phyloP scores from a whole-genome alignment of 2,329 filamentous ascomycete genomes.

The Hymenoscyphus infarciens region DNA sequence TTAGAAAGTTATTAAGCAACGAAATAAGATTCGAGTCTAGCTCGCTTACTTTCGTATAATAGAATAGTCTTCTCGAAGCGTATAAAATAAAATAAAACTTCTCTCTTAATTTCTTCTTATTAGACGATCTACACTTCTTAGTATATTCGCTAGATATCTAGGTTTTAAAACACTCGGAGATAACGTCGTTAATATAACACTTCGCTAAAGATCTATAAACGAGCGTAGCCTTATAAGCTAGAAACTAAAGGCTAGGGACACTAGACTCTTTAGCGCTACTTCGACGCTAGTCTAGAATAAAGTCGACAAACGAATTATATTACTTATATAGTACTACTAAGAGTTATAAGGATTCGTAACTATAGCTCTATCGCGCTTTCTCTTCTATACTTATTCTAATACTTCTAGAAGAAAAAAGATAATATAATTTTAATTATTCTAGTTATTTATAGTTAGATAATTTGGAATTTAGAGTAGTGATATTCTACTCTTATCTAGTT shows the following conservation, averaged over 20 bases:
- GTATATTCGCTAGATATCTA: neutral
- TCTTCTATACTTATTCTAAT: no score
- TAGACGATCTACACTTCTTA: no score
- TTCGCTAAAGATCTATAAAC: conserved; percentile 12
- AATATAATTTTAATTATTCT: no score
- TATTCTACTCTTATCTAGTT: no score
- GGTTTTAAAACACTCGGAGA: neutral
- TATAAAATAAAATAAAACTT: conserved; percentile 10
- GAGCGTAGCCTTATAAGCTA: conserved; percentile 8
- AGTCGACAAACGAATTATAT: conserved; percentile 48
- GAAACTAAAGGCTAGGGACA: conserved; percentile 10
- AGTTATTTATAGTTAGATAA: no score
- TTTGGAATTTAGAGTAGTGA: no score
- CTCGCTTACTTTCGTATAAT: neutral
- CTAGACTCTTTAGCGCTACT: neutral
- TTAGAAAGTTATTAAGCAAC: conserved; percentile 6
- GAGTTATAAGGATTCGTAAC: no score
- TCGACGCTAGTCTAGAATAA: conserved; percentile 34
- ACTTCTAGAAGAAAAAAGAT: no score
- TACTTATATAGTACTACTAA: no score
- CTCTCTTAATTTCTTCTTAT: neutral
- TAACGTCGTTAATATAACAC: neutral
- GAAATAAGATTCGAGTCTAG: neutral
- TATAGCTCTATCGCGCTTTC: no score
- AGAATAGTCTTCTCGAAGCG: conserved; percentile 4